Conservation (phyloP, 83 land plant species). For the Picea abies region DNA sequence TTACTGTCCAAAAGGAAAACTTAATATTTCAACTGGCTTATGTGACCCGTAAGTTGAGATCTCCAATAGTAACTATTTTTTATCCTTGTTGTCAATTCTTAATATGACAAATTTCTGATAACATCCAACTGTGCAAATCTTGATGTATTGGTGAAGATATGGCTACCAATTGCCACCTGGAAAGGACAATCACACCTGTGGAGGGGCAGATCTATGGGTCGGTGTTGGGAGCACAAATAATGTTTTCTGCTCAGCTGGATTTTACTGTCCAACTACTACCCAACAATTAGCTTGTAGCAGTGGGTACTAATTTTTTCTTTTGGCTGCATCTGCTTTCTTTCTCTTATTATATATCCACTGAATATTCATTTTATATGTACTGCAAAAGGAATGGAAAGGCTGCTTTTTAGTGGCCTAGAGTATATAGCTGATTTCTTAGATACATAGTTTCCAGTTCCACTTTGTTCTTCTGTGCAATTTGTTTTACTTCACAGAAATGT, state of each 20-base stretch:
- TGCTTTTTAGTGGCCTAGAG: neutral
- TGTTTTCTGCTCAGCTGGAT: slow-evolving; percentile 75
- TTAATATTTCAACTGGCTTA: slow-evolving; percentile 55
- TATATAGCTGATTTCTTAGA: neutral
- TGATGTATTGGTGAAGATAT: slow-evolving; percentile 55
- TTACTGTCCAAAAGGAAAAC: slow-evolving; percentile 71
- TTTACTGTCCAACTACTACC: slow-evolving; percentile 68
- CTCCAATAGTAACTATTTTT: neutral
- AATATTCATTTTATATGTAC: neutral
- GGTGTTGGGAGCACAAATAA: slow-evolving; percentile 43
- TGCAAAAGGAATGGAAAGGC: neutral
- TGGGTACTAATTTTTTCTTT: slow-evolving; percentile 41
- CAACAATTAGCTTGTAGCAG: slow-evolving; percentile 33
- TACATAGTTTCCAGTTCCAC: neutral
- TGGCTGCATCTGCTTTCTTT: neutral
- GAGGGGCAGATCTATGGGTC: slow-evolving; percentile 84
- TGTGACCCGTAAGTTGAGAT: slow-evolving; percentile 89
- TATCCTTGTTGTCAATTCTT: neutral
- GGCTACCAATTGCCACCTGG: slow-evolving; percentile 57
- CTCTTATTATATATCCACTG: neutral
- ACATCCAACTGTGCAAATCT: slow-evolving; percentile 20
- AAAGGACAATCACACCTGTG: slow-evolving; percentile 54
- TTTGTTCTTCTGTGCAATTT: neutral
- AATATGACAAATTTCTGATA: slow-evolving; percentile 12
- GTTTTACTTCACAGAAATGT: neutral